These are phyloP conservation scores for Kuraishia borneana DNA, from an alignment of 805 yeast species.

Conservation along the genomic window DNA sequence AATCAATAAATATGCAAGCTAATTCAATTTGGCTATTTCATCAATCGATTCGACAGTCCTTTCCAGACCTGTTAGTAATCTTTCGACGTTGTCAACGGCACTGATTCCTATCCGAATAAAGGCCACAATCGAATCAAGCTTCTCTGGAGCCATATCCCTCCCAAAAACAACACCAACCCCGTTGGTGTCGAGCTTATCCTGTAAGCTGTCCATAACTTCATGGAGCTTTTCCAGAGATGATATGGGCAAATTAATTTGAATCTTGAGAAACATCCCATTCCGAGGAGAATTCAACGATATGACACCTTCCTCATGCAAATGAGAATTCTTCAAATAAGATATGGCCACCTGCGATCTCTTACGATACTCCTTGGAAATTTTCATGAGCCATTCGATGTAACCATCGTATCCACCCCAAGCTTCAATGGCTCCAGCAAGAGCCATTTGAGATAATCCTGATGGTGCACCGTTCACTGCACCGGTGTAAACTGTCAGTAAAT, in stretches of 20 bases:
- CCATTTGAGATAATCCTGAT: constrained; percentile 45
- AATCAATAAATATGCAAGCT: no score
- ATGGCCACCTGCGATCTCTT: constrained; percentile 54
- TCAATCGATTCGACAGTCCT: neutral
- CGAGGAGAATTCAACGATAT: neutral
- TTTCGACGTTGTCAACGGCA: neutral
- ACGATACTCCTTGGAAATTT: constrained; percentile 55
- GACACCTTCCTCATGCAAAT: neutral
- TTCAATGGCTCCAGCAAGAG: constrained; percentile 36
- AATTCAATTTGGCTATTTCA: no score
- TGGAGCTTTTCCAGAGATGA: neutral
- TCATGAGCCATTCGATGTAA: constrained; percentile 65
- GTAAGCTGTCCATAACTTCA: neutral
- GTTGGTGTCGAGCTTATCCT: neutral
- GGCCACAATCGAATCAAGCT: neutral
- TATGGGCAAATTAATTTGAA: neutral
- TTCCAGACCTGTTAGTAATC: neutral
- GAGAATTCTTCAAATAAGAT: neutral
- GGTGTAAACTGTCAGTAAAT: constrained; percentile 27
- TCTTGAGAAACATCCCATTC: neutral
- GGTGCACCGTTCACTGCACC: constrained; percentile 41
- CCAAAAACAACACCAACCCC: neutral
- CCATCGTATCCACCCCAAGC: constrained; percentile 64
- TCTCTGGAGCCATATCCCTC: neutral
- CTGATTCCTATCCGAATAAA: neutral